Evolutionary conservation across 179 eudicot genomes (phyloP).

Genomic region (Drosera spatulata): DNA sequence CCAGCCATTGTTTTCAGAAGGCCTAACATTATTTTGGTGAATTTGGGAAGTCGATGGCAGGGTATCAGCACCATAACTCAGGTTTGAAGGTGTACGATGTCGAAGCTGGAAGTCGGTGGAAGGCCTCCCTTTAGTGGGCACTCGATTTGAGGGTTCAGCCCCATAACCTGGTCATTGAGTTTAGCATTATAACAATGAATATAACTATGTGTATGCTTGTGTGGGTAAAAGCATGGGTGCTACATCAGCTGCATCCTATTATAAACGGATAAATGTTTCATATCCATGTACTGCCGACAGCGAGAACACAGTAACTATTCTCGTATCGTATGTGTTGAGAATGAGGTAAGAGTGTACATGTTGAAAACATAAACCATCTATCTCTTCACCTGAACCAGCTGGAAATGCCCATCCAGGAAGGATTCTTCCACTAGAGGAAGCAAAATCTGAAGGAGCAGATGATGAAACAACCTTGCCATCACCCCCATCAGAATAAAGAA

Average conservation of each 20-base stretch:
- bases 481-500: constrained; percentile 23
- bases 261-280: too few relatives aligned
- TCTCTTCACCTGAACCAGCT: constrained; percentile 10
- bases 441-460: constrained; percentile 14
- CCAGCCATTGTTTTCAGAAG: neutral
- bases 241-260: too few relatives aligned
- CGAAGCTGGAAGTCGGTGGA: constrained; percentile 9
- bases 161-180: constrained; percentile 21
- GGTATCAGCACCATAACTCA: constrained; percentile 18
- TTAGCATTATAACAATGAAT: neutral
- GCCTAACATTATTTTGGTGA: constrained; percentile 5
- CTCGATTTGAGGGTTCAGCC: constrained; percentile 11
- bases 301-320: too few relatives aligned
- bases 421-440: constrained; percentile 17
- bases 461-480: constrained; percentile 26
- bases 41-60: constrained; percentile 16
- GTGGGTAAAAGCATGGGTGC: too few relatives aligned
- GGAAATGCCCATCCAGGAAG: constrained; percentile 31
- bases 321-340: too few relatives aligned
- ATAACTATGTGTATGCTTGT: neutral
- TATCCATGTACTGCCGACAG: too few relatives aligned
- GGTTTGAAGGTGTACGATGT: constrained; percentile 18
- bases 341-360: neutral
- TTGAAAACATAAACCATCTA: constrained; percentile 13
- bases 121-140: too few relatives aligned